Percentiles rank a stretch among this genome's conserved stretches.
phyloP scores from a whole-genome alignment of 768 basidiomycete genomes.

The Gymnopilus dilepis region DNA sequence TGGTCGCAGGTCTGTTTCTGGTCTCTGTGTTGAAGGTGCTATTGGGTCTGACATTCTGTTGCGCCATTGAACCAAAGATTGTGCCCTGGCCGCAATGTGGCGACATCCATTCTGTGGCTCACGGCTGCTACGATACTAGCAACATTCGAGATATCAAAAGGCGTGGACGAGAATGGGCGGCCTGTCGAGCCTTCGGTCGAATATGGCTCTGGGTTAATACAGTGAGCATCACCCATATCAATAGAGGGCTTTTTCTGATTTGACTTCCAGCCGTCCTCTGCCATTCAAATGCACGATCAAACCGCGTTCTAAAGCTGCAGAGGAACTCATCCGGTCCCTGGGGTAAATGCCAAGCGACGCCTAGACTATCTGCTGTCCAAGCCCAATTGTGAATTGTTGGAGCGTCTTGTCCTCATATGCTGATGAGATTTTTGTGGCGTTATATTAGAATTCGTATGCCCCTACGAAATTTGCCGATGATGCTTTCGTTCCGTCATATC shows the following conservation, averaged over 20 bases:
- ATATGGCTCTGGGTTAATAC: slow-evolving; percentile 13
- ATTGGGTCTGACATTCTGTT: background rate
- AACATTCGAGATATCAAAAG: slow-evolving; percentile 31
- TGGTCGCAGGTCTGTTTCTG: slow-evolving; percentile 17
- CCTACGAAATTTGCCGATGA: no score
- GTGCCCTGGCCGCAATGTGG: slow-evolving; percentile 34
- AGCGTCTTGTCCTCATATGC: no score
- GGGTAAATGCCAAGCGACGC: background rate
- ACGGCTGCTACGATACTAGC: slow-evolving; percentile 25
- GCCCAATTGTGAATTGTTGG: no score
- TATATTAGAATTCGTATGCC: no score
- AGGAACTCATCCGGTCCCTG: slow-evolving; percentile 25
- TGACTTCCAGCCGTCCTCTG: background rate
- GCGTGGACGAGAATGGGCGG: slow-evolving; percentile 31
- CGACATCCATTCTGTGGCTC: slow-evolving; percentile 24
- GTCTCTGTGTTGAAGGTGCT: background rate
- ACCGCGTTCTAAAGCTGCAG: slow-evolving; percentile 29
- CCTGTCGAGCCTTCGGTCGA: slow-evolving; percentile 32
- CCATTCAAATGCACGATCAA: slow-evolving; percentile 30
- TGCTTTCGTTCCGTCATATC: no score
- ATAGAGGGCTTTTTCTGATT: background rate
- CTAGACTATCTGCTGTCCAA: no score
- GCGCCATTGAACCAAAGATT: slow-evolving; percentile 21
- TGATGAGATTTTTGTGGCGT: no score
- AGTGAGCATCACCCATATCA: slow-evolving; percentile 1